Evolutionary conservation across 177 flowering plant species (phyloP).

Genomic region (Vitis hybrid): DNA sequence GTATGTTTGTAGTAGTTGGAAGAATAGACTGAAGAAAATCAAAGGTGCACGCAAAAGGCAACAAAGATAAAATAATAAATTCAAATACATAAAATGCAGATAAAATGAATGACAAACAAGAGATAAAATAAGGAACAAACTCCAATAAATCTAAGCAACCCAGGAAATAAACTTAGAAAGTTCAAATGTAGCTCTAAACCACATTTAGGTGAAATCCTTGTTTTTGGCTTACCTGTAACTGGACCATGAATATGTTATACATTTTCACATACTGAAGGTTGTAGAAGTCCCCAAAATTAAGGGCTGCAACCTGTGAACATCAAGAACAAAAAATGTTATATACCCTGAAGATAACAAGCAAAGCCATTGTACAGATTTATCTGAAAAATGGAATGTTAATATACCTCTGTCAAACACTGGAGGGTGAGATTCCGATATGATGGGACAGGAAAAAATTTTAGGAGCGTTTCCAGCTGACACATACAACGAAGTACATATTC

Average conservation of each 20-base stretch:
- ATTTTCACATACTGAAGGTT: conserved; percentile 78
- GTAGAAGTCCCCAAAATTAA: conserved; percentile 85
- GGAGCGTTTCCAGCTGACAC: conserved; percentile 79
- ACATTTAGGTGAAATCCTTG: background rate
- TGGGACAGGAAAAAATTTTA: conserved; percentile 80
- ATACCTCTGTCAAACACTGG: conserved; percentile 96
- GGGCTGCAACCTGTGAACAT: conserved; percentile 77
- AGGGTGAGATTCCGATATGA: conserved; percentile 90
- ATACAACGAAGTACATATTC: background rate
- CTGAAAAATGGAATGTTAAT: background rate
- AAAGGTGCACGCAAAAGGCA: conserved; percentile 5
- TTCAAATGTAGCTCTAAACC: background rate
- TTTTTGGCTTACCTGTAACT: conserved; percentile 65
- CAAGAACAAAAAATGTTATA: conserved; percentile 1
- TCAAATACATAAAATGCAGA: background rate
- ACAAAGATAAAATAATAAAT: background rate
- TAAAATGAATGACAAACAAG: background rate
- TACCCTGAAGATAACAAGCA: too few relatives aligned
- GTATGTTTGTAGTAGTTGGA: conserved; percentile 69
- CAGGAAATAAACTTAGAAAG: background rate
- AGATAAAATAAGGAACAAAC: background rate
- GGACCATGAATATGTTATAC: conserved; percentile 83
- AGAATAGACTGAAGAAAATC: conserved; percentile 58
- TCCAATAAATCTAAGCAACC: background rate
- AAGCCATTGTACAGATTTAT: background rate